Percentiles rank a stretch among this genome's conserved stretches.
These are phyloP conservation scores for Boletus smithii DNA, from an alignment of 1,284 basidiomycete species.

Conservation along the genomic window DNA sequence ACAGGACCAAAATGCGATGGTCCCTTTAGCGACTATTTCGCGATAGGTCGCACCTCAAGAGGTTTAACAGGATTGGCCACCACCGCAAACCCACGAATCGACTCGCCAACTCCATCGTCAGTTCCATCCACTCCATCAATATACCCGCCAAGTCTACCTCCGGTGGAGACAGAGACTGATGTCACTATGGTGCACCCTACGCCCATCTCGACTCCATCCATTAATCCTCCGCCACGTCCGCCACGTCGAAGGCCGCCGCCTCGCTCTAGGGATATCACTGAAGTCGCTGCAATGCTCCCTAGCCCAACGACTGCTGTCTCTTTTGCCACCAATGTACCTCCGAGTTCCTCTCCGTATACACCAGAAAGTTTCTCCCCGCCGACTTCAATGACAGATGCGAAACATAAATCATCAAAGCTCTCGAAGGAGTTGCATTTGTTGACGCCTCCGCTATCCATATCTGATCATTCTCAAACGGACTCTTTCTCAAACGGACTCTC, in stretches of 20 bases:
- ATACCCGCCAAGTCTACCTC: slow-evolving; percentile 9
- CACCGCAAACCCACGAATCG: slow-evolving; percentile 16
- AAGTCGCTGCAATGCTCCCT: not conserved
- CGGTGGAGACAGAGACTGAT: not conserved
- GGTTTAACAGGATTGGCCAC: slow-evolving; percentile 17
- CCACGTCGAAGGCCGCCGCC: slow-evolving; percentile 27
- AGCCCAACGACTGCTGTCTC: not conserved
- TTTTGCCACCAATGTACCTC: not conserved
- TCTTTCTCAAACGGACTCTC: no score
- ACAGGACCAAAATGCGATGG: not conserved
- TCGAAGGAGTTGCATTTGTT: slow-evolving; percentile 32
- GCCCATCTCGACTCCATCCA: not conserved
- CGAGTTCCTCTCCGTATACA: not conserved
- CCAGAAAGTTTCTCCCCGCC: not conserved
- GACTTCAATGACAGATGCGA: not conserved
- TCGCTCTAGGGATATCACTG: slow-evolving; percentile 2
- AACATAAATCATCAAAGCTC: not conserved
- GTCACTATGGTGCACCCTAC: not conserved
- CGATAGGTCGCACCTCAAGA: not conserved
- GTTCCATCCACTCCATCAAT: slow-evolving; percentile 18
- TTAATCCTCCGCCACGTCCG: slow-evolving; percentile 37
- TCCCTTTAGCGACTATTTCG: slow-evolving; percentile 1
- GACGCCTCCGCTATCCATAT: slow-evolving; percentile 20
- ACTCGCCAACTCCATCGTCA: slow-evolving; percentile 5
- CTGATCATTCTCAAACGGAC: not conserved